Evolutionary conservation across 495 filamentous ascomycete genomes (phyloP), one percentile per base, ranked within the genome.

Genomic region (Penicillium odoratum): DNA sequence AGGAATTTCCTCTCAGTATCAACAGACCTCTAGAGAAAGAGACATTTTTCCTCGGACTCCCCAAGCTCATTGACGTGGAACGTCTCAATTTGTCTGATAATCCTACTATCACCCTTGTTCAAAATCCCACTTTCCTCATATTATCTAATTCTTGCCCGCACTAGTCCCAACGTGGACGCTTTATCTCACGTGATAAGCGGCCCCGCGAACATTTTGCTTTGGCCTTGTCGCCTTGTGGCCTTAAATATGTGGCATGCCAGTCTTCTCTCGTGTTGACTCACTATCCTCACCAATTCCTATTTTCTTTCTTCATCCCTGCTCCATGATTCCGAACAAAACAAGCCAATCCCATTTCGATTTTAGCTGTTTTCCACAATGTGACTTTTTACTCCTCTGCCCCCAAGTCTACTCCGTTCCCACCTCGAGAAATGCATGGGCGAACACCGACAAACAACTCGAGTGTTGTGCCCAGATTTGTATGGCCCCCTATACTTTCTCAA

Each of bases 21-120:
- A 30, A 60, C 73, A 64, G 10, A 78, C 74, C 71, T 78, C 64
- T 45, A 78, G 67, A 34, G 67, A 70, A 33, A 62, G 44, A 61
- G 65, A 58, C 73, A 78, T 76, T 61, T 44, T 48, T 18, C n/a
- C 57, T 42, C 49, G 43, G 57, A 57, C 15, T 49, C 26, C 34
- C 46, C 10, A n/a, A 49, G 29, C 11, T 36, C 33, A 49, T 31
- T 15, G 15, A 33, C 11, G 25, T n/a, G 8, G n/a, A 28, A 49
- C 38, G 25, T 49, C 13, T 49, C 15, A 29, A n/a, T n/a, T 49
- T 30, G 11, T 30, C 33, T 6, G 18, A 13, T 25, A 7, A 26
- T 36, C 29, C 13, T 31, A 11, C 16, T 51, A 58, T 21, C 30
- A 16, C 30, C 58, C 59, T 53, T 50, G 33, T 15, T 55, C 55